Evolutionary conservation across 2,329 filamentous ascomycete species (phyloP).

Genomic region (Trichoderma gracile): DNA sequence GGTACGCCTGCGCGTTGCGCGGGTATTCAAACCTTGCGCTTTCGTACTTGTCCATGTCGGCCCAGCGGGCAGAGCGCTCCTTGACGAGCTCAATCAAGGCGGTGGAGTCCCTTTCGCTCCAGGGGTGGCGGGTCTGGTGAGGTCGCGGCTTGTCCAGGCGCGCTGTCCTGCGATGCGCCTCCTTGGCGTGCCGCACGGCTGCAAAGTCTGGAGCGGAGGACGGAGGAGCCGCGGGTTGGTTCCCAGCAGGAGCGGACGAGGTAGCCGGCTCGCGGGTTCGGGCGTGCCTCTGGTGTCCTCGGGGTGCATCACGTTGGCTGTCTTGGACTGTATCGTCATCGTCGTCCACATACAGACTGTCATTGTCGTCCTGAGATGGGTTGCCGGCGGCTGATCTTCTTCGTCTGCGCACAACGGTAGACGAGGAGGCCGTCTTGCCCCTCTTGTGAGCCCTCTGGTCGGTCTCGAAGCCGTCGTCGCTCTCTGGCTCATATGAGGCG

Average conservation of each 20-base stretch:
- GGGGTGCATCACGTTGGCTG: background rate
- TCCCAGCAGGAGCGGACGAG: background rate
- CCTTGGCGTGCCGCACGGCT: conserved; percentile 35
- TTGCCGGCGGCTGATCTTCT: background rate
- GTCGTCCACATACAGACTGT: background rate
- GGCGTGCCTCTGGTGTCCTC: background rate
- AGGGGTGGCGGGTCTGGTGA: conserved; percentile 38
- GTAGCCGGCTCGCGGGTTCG: background rate
- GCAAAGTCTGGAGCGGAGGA: conserved; percentile 28
- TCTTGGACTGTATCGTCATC: too few relatives aligned
- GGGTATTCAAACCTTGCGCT: conserved; percentile 42
- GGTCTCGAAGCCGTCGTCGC: conserved; percentile 35
- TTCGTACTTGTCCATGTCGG: conserved; percentile 38
- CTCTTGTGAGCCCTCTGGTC: conserved; percentile 35
- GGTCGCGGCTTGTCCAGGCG: conserved; percentile 31
- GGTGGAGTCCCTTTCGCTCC: conserved; percentile 46
- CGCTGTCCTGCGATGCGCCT: conserved; percentile 27
- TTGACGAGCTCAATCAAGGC: conserved; percentile 47
- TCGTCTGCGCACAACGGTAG: conserved; percentile 2
- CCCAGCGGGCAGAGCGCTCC: conserved; percentile 34
- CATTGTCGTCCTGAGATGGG: too few relatives aligned
- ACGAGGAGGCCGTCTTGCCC: background rate
- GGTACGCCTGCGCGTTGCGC: conserved; percentile 57
- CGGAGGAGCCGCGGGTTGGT: background rate
- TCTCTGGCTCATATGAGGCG: conserved; percentile 22